Percentiles rank a stretch among this genome's conserved stretches.
Evolutionary conservation across 257 asterid genomes (phyloP).

Genomic region (Pogostemon cablin): DNA sequence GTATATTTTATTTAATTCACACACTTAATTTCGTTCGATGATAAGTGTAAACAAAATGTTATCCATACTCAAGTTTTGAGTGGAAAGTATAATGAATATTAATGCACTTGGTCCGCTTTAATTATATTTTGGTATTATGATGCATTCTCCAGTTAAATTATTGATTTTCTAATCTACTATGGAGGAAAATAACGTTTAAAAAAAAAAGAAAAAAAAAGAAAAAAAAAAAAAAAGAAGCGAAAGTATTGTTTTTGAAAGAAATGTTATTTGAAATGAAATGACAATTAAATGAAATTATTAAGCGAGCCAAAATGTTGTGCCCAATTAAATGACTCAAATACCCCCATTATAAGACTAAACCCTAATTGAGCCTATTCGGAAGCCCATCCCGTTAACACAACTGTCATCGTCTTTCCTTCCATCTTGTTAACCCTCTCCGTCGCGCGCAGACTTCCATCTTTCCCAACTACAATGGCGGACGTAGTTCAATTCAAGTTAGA

Average conservation of each 20-base stretch:
- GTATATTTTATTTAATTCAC: neutral
- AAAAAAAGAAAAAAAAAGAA: too few species aligned
- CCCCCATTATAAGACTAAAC: slow-evolving; percentile 26
- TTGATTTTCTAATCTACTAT: too few species aligned
- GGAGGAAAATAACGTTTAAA: too few species aligned
- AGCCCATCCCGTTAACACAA: slow-evolving; percentile 35
- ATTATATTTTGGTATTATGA: too few species aligned
- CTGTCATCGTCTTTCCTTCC: slow-evolving; percentile 1
- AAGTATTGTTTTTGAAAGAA: too few species aligned
- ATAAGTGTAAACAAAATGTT: neutral
- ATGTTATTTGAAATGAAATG: too few species aligned
- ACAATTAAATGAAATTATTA: neutral
- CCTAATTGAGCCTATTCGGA: slow-evolving; percentile 35
- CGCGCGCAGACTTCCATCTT: neutral
- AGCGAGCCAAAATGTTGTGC: slow-evolving; percentile 2
- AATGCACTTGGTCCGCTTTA: too few species aligned
- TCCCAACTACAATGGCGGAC: slow-evolving; percentile 69
- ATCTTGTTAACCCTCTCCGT: neutral
- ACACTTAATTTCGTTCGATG: neutral
- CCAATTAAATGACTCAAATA: neutral
- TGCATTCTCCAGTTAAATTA: too few species aligned
- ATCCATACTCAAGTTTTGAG: neutral
- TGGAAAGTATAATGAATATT: too few species aligned
- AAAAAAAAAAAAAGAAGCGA: too few species aligned
- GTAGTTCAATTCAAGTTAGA: slow-evolving; percentile 86